Evolutionary conservation across 1,139 yeast genomes (phyloP).

Genomic region (Candida dubliniensis): DNA sequence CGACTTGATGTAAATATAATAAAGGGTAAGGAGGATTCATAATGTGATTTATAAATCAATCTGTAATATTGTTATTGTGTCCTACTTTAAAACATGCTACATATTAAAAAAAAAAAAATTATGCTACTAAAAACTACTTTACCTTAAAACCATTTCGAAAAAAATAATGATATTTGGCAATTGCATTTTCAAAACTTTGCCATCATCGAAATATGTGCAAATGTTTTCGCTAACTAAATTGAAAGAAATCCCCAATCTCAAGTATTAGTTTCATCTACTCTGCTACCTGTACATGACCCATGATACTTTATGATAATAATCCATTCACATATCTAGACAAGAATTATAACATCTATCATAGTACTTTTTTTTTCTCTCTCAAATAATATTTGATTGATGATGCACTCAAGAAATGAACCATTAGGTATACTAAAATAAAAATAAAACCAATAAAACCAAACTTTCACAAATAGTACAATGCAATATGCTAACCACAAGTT

Average conservation of each 20-base stretch:
- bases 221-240: background rate
- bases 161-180: conserved; percentile 1
- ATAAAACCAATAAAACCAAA: too few species aligned
- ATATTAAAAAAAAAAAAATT: background rate
- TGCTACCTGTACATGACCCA: conserved; percentile 3
- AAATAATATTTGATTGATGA: background rate
- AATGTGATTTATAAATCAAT: too few species aligned
- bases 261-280: background rate
- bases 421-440: too few species aligned
- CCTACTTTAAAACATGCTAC: background rate
- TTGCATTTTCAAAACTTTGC: background rate
- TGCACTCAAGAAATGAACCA: conserved; percentile 9
- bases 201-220: conserved; percentile 6
- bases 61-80: too few species aligned
- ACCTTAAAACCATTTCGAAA: too few species aligned
- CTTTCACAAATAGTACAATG: too few species aligned
- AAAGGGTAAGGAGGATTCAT: background rate
- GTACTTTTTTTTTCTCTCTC: conserved; percentile 4
- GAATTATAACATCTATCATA: conserved; percentile 5
- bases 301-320: too few species aligned
- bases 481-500: too few species aligned
- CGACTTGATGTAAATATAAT: background rate
- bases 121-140: background rate
- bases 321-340: conserved; percentile 4
- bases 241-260: background rate